Evolutionary conservation across 352 stramenopile species (phyloP), one percentile per base, ranked within the genome.

Genomic region (Globisporangium paddicum): DNA sequence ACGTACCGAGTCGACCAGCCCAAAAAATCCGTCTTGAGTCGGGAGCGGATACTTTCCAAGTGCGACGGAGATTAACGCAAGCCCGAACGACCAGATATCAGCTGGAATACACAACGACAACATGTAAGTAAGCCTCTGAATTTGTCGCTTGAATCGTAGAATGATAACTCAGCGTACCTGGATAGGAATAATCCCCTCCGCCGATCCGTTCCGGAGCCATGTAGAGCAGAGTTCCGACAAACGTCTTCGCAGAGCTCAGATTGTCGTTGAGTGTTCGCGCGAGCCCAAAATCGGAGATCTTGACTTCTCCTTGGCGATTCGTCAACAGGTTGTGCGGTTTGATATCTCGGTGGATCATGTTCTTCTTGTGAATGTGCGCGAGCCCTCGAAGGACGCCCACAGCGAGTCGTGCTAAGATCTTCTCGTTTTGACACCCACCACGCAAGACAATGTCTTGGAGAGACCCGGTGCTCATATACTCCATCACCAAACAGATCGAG

Each of bases 201-300:
- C 84, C 83, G 58, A 98, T 97, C 14, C 95, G 83, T 68, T 98
- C 94, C 19, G 95, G 95, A 2, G 90, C 89, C 95, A 98, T 98
- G 68, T 98, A 98, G 4, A 95, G 71, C 54, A 98, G 55, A 6
- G 93, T 98, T 1, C 93, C 93, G 23, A 98, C 90, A 64, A 98
- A 98, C 0, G 91, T 98, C 51, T 97, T 93, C 6, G 87, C 91
- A 30, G 77, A 78, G 23, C 66, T 86, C 0, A 63, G 72, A 35
- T 81, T 86, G 58, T 93, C 85, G 62, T 90, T 91, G 8, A 92
- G 60, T 5, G 84, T 95, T 23, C 79, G 72, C 16, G 84, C 85
- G 46, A 96, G 75, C 5, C 87, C 87, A 64, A 96, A 94, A 67
- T 96, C 87, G 1, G 87, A 94, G 51, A 96, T 94, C 64, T 96